Evolutionary conservation across 169 alveolate genomes (phyloP).

Genomic region (Perkinsus olseni): DNA sequence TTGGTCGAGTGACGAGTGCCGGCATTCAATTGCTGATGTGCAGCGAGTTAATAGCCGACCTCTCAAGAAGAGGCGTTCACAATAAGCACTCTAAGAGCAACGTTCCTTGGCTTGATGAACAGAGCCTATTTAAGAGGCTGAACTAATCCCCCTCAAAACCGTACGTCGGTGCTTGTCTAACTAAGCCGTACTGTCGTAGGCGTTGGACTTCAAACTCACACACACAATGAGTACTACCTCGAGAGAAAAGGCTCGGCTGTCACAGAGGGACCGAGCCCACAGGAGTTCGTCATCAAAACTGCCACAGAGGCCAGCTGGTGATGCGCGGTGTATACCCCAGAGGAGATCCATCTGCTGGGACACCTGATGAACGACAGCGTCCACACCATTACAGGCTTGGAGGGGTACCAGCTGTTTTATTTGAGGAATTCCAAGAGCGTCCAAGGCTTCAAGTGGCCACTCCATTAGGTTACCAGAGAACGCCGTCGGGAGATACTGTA

Average conservation of each 20-base stretch:
- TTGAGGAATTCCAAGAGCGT: not conserved
- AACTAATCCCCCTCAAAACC: too few species aligned
- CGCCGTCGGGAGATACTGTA: not conserved
- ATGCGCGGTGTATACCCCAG: not conserved
- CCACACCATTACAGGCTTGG: not conserved
- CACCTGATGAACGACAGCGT: not conserved
- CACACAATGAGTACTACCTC: not conserved
- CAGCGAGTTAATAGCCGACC: not conserved
- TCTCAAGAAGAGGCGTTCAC: not conserved
- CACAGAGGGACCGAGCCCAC: not conserved
- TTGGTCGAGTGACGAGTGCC: too few species aligned
- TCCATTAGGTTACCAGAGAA: not conserved
- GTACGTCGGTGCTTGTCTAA: too few species aligned
- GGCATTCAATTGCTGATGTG: too few species aligned
- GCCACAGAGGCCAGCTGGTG: not conserved
- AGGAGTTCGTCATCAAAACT: not conserved
- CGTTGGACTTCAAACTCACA: too few species aligned
- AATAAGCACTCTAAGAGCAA: too few species aligned
- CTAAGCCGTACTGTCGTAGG: too few species aligned
- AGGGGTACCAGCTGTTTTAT: not conserved
- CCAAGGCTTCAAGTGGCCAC: not conserved
- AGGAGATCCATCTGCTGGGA: not conserved
- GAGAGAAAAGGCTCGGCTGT: not conserved
- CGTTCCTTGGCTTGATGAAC: too few species aligned
- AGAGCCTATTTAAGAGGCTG: too few species aligned